These are phyloP conservation scores for Musa troglodytarum DNA, from an alignment of 176 grass and related monocot genomes.

Conservation along the genomic window DNA sequence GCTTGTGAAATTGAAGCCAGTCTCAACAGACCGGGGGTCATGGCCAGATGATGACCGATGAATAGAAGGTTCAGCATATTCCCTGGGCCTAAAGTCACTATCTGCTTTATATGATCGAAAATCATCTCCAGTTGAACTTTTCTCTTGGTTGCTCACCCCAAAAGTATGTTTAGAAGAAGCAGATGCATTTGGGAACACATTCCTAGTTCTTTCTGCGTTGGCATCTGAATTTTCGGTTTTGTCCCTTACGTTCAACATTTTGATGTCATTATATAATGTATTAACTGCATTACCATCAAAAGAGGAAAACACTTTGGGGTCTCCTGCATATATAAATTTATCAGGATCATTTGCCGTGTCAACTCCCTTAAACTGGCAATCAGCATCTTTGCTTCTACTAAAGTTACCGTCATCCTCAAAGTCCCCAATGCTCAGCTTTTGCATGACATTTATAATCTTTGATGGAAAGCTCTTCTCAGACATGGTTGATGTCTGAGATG, in stretches of 20 bases:
- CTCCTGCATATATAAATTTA: constrained; percentile 31
- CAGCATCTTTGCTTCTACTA: constrained; percentile 17
- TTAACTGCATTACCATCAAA: constrained; percentile 26
- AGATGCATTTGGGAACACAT: constrained; percentile 17
- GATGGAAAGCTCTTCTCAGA: not conserved
- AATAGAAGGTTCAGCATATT: constrained; percentile 17
- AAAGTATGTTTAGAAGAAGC: constrained; percentile 18
- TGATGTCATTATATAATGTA: constrained; percentile 50
- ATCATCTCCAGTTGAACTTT: constrained; percentile 14
- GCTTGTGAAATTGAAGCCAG: constrained; percentile 33
- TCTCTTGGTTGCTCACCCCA: constrained; percentile 16
- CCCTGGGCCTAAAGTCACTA: not conserved
- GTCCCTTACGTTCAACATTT: constrained; percentile 39
- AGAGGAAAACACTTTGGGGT: constrained; percentile 8
- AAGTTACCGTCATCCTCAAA: constrained; percentile 18
- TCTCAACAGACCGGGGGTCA: constrained; percentile 23
- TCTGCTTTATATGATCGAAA: constrained; percentile 28
- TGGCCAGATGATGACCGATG: constrained; percentile 20
- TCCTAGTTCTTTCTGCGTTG: not conserved
- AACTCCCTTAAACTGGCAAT: not conserved
- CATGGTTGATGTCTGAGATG: constrained; percentile 22
- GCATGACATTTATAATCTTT: not conserved
- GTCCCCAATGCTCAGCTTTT: constrained; percentile 19
- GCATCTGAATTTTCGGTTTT: constrained; percentile 14
- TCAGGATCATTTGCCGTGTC: not conserved